Percentiles rank a stretch among this genome's conserved stretches.
Evolutionary conservation across 208 protist genomes (phyloP).

Genomic region (Leishmania arabica): DNA sequence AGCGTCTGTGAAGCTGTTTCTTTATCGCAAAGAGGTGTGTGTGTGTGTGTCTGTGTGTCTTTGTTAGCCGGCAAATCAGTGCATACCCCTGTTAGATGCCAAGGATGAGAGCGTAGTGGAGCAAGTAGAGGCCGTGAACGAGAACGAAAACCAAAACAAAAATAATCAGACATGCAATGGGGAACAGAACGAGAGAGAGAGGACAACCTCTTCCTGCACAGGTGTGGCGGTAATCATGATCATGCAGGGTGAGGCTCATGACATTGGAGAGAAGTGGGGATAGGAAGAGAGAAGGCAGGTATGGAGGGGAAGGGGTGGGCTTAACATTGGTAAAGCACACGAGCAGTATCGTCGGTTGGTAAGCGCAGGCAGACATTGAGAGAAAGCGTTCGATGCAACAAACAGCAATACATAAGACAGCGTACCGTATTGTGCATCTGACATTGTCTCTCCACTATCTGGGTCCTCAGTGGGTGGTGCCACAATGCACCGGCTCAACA

Average conservation of each 20-base stretch:
- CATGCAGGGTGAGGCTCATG: background rate
- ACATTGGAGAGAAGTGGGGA: background rate
- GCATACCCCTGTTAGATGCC: background rate
- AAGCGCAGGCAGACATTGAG: background rate
- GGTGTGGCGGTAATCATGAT: background rate
- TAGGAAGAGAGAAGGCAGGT: background rate
- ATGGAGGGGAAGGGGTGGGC: background rate
- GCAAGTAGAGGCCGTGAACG: background rate
- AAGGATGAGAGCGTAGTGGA: background rate
- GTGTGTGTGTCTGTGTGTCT: background rate
- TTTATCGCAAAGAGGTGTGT: background rate
- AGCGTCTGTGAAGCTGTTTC: background rate
- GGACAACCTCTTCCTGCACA: background rate
- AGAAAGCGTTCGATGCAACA: background rate
- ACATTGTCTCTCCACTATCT: background rate
- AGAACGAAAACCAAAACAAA: background rate
- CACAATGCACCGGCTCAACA: background rate
- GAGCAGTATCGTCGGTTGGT: background rate
- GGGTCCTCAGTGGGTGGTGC: background rate
- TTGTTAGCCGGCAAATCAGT: background rate
- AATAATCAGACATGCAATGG: background rate
- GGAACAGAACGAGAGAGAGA: background rate
- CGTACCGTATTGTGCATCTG: background rate
- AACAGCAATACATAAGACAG: background rate
- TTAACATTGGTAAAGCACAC: background rate